Evolutionary conservation across 768 basidiomycete genomes (phyloP), one percentile per base, ranked within the genome.

Genomic region (Galerina marginata): DNA sequence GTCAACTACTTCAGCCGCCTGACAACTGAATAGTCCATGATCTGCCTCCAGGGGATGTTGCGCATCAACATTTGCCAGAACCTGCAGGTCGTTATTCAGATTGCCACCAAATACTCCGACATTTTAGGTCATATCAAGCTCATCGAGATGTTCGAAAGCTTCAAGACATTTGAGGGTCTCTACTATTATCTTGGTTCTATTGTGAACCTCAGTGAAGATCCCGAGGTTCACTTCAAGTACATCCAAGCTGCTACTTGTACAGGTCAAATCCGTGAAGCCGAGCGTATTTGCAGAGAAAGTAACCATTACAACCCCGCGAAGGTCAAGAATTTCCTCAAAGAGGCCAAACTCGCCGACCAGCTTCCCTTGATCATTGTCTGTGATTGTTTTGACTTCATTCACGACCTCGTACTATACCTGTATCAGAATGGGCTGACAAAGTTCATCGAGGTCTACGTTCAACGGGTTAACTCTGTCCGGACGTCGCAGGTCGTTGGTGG

Each of bases 271-370:
- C 91, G 97, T 50, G 97, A 99, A 74, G 97, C 99, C 58, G 97
- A 99, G 77, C 95, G 97, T 47, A 96, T 99, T 70, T 98, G 96
- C 72, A 84, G 97, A 55, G 97, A 99, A 79, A 95, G 92, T 75
- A 98, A 99, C 78, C 83, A 81, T 78, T 99, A 99, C 84, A 98
- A 96, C 75, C 93, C 97, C 1, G 97, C 99, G 81, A 99, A 99
- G 77, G 97, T 99, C 85, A 99, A 99, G 85, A 99, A 99, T 79
- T 99, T 98, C 90, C 87, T 98, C 75, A 98, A 98, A 76, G 97
- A 99, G 72, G 96, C 97, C 69, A 96, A 97, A 70, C 88, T 99
- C 29, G 79, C 88, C 39, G 97, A 99, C 72, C 97, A 99, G 73
- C 88, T 99, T 39, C 97, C 97, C 3, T 89, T 99, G 67, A 99